Percentiles rank a stretch among this genome's conserved stretches.
phyloP scores from a whole-genome alignment of 352 stramenopile genomes.

The Elongisporangium anandrum region DNA sequence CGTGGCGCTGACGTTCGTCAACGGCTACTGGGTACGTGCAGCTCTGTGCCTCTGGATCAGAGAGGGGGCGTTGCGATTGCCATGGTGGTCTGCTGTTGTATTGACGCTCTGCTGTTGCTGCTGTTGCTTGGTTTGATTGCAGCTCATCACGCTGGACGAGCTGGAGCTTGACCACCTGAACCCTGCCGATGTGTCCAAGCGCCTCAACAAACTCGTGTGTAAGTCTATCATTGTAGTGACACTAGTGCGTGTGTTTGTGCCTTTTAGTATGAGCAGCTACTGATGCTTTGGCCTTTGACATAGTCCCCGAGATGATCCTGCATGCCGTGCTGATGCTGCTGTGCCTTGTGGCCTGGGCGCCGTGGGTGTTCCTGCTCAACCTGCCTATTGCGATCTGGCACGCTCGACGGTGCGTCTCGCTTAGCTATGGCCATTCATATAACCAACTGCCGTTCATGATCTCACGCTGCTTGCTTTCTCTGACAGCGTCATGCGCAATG shows the following conservation, averaged over 20 bases:
- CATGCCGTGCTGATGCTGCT: conserved; percentile 74
- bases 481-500: conserved; percentile 59
- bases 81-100: not conserved
- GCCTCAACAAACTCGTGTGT: conserved; percentile 86
- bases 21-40: conserved; percentile 77
- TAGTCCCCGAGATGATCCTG: conserved; percentile 79
- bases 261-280: conserved; percentile 1
- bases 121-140: conserved; percentile 2
- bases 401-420: conserved; percentile 41
- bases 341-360: conserved; percentile 67
- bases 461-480: not conserved
- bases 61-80: not conserved
- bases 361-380: conserved; percentile 78
- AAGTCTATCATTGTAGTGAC: conserved; percentile 9
- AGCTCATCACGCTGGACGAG: conserved; percentile 85
- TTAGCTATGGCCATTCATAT: not conserved
- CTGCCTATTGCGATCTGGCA: conserved; percentile 76
- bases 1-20: conserved; percentile 82
- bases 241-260: not conserved
- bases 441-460: not conserved
- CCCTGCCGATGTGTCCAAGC: conserved; percentile 76
- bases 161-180: conserved; percentile 86
- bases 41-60: not conserved
- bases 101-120: not conserved
- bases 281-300: conserved; percentile 3